Evolutionary conservation across 345 rosid species (phyloP).

Genomic region (Salix brachista): DNA sequence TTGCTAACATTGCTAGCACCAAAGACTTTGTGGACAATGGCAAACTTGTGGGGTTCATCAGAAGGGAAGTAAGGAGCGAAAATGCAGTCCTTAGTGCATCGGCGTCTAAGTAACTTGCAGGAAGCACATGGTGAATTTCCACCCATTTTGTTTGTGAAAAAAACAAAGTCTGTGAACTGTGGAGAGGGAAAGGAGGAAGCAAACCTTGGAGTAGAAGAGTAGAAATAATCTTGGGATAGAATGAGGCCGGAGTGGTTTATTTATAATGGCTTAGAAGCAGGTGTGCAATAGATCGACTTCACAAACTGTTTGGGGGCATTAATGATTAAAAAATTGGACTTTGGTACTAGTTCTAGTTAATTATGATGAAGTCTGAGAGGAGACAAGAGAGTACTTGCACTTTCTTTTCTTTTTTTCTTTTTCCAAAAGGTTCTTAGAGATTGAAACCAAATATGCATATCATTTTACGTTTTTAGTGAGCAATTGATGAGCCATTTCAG

Average conservation of each 20-base stretch:
- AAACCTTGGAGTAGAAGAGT: not conserved
- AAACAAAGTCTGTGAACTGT: not conserved
- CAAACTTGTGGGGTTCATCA: conserved; percentile 31
- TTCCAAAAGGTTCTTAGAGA: not conserved
- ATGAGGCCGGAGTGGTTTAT: conserved; percentile 14
- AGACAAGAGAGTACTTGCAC: not conserved
- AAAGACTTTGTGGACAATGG: conserved; percentile 32
- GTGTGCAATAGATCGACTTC: conserved; percentile 2
- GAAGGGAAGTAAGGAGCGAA: conserved; percentile 30
- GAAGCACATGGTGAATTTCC: conserved; percentile 31
- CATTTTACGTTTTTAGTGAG: not conserved
- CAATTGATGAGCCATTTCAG: not conserved
- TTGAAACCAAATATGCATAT: not conserved
- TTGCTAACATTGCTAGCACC: conserved; percentile 36
- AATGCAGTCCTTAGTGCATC: conserved; percentile 23
- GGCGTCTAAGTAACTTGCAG: conserved; percentile 27
- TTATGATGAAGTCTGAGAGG: not conserved
- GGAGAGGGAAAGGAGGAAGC: not conserved
- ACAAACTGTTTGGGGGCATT: conserved; percentile 4
- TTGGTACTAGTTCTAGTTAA: not conserved
- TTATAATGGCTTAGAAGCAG: conserved; percentile 18
- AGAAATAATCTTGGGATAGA: not conserved
- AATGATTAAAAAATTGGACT: conserved; percentile 10
- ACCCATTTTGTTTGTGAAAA: conserved; percentile 8
- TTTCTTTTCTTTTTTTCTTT: not conserved